Percentiles rank a stretch among this genome's conserved stretches.
Conservation (phyloP, 306 rosid species). For the Ormosia emarginata region DNA sequence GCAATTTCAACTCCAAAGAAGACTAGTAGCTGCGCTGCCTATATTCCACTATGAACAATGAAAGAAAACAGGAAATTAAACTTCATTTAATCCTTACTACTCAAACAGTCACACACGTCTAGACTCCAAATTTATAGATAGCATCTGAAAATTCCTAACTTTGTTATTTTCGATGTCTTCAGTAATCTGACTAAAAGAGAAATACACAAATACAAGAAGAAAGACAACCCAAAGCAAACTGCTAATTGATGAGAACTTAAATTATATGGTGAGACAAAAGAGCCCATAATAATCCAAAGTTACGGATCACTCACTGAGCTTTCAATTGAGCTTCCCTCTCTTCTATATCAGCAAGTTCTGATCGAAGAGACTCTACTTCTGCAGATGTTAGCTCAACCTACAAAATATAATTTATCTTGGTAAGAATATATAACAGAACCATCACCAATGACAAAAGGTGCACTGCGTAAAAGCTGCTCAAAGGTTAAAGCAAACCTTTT, state of each 20-base stretch:
- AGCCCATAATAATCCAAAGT: not conserved
- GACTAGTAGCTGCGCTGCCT: not conserved
- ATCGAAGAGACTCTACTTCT: constrained; percentile 74
- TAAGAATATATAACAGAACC: constrained; percentile 16
- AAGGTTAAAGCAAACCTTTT: constrained; percentile 56
- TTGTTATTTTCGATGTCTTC: not conserved
- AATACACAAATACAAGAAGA: not conserved
- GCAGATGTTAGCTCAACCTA: constrained; percentile 67
- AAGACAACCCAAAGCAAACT: not conserved
- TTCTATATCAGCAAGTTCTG: constrained; percentile 76
- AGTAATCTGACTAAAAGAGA: not conserved
- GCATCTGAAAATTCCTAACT: not conserved
- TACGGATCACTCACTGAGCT: constrained; percentile 67
- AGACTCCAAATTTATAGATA: constrained; percentile 18
- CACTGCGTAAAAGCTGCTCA: not conserved
- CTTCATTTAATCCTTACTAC: not conserved
- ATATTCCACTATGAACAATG: not conserved
- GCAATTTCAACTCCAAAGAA: constrained; percentile 7
- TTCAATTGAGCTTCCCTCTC: constrained; percentile 86
- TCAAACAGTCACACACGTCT: not conserved
- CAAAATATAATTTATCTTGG: constrained; percentile 16
- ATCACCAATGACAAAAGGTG: constrained; percentile 8
- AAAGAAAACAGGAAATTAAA: not conserved
- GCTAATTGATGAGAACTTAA: not conserved
- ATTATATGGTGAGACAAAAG: not conserved